These are phyloP conservation scores for Scheffersomyces stambukii DNA, from an alignment of 1,139 yeast species.

Conservation along the genomic window DNA sequence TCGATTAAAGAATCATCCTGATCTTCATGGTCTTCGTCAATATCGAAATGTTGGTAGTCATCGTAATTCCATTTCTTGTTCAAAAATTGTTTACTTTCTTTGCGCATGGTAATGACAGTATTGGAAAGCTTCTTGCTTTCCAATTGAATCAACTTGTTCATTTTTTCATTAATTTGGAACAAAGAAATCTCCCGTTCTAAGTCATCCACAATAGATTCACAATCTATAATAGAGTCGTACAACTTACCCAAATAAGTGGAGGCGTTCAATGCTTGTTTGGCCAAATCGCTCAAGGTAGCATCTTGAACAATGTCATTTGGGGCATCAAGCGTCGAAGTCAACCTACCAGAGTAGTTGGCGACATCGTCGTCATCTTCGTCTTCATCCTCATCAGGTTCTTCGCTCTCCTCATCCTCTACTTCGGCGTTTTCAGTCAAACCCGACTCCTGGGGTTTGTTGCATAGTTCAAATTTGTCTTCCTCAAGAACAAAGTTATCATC, in stretches of 20 bases:
- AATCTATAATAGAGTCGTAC: conserved; percentile 30
- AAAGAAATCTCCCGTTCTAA: conserved; percentile 43
- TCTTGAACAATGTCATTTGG: conserved; percentile 12
- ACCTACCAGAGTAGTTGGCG: conserved; percentile 11
- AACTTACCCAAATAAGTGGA: conserved; percentile 17
- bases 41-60: conserved; percentile 50
- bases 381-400: conserved; percentile 19
- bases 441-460: conserved; percentile 11
- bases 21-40: conserved; percentile 45
- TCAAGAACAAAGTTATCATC: conserved; percentile 33
- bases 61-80: conserved; percentile 51
- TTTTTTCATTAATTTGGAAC: conserved; percentile 28
- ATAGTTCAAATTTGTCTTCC: conserved; percentile 32
- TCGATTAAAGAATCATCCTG: conserved; percentile 48
- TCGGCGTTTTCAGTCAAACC: conserved; percentile 22
- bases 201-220: conserved; percentile 32
- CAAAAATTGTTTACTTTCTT: conserved; percentile 29
- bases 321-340: conserved; percentile 2
- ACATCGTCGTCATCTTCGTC: conserved; percentile 22
- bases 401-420: conserved; percentile 25
- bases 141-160: conserved; percentile 27
- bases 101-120: conserved; percentile 30
- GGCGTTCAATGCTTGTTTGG: too few relatives aligned
- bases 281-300: conserved; percentile 1
- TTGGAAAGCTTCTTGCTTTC: conserved; percentile 32